Base-by-base conservation (phyloP, 2,329 filamentous ascomycete species). In the Tricladium varicosporioides region DNA sequence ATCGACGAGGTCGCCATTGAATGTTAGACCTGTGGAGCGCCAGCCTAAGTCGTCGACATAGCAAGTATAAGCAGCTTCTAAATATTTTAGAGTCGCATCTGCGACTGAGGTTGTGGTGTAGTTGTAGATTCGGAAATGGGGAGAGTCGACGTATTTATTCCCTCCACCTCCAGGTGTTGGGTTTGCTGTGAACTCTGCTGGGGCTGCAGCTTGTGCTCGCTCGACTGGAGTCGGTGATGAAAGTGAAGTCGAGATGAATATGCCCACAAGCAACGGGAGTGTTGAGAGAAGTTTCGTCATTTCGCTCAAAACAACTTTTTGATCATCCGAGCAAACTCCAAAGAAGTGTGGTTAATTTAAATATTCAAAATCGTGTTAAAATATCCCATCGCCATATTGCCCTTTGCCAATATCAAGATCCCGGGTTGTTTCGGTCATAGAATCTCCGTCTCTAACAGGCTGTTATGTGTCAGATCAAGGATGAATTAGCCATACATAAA, bases 1-100 rank as follows among this genome's bases (percentile, higher is more conserved):
- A 22, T 13, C 51, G 33, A 16, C 16, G 1, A 36, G 13, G 2
- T 36, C 33, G 40, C 22, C 36, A 15, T 46, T 53, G 44, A 22
- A 47, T 4, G 51, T 33, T 36, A 48, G 15, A 16, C 51, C 51
- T 19, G 51, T 47, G 14, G 51, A 53, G 10, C 51, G 43, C 51
- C 51, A 53, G 16, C 51, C 51, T 11, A 53, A 16, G 19, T 33
- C 31, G 9, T 18, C 22, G 16, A 53, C 44, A n/a, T 47, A 53
- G 44, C 51, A 53, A 14, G 27, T 16, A 27, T 53, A 53, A 33
- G 51, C 51, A 4, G 51, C 42, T 40, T 53, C 51, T 11, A 53
- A 16, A 31, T 18, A 32, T 18, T 53, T 53, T 7, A 53, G 18
- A 19, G 51, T 42, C 1, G n/a, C n/a, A 19, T 46, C 18, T 11